These are phyloP conservation scores for Aspergillus hancockii DNA, from an alignment of 495 filamentous ascomycete species.

Conservation along the genomic window DNA sequence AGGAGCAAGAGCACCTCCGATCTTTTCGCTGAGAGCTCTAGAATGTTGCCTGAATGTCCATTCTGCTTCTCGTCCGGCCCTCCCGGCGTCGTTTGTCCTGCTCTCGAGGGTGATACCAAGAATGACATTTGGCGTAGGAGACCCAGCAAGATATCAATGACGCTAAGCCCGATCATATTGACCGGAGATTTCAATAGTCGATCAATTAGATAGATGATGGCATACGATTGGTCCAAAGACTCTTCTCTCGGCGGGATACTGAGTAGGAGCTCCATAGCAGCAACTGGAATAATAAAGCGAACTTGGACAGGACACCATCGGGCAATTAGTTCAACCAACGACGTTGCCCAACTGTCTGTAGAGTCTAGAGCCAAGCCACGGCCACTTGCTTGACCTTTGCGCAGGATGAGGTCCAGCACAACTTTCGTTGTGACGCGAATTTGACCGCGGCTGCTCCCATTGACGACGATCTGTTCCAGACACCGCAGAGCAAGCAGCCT, in stretches of 20 bases:
- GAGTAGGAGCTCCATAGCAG: conserved; percentile 72
- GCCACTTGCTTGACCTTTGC: conserved; percentile 38
- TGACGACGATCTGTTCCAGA: conserved; percentile 75
- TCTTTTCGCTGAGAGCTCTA: conserved; percentile 40
- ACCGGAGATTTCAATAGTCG: conserved; percentile 82
- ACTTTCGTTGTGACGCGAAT: conserved; percentile 70
- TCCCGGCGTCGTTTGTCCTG: conserved; percentile 23
- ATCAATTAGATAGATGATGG: conserved; percentile 71
- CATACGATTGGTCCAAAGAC: conserved; percentile 66
- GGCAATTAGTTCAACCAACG: conserved; percentile 72
- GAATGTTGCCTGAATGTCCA: conserved; percentile 12
- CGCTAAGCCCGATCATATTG: conserved; percentile 89
- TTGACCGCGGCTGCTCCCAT: conserved; percentile 70
- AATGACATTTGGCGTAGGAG: conserved; percentile 76
- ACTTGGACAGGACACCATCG: conserved; percentile 90
- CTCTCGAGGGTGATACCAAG: conserved; percentile 61
- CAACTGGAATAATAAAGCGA: conserved; percentile 81
- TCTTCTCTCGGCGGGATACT: conserved; percentile 64
- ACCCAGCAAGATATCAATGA: conserved; percentile 86
- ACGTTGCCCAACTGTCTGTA: conserved; percentile 69
- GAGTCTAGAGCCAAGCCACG: conserved; percentile 13
- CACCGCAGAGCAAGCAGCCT: conserved; percentile 78
- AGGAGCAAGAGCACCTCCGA: conserved; percentile 63
- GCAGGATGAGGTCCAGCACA: conserved; percentile 69
- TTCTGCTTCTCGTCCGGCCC: conserved; percentile 18